Percentiles rank a stretch among this genome's conserved stretches.
Conservation (phyloP, 2,329 filamentous ascomycete genomes). For the Fragosphaeria purpurea region DNA sequence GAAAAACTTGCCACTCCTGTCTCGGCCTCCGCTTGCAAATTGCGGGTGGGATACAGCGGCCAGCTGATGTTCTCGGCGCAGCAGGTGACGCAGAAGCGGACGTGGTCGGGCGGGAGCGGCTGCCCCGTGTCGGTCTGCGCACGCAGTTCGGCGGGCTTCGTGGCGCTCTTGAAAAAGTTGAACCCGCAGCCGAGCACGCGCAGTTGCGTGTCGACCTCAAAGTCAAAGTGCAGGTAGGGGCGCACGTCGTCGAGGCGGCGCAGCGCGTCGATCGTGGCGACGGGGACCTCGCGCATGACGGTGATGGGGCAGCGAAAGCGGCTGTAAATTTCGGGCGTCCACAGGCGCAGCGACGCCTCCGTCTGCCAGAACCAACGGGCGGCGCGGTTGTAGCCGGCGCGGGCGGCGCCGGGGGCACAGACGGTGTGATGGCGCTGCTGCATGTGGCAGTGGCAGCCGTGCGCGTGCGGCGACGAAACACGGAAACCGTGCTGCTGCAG, state of each 20-base stretch:
- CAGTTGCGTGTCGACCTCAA: conserved; percentile 15
- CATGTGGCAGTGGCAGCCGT: conserved; percentile 9
- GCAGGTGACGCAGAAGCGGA: conserved; percentile 14
- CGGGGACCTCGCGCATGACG: conserved; percentile 16
- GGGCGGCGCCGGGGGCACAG: not conserved
- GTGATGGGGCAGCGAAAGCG: conserved; percentile 14
- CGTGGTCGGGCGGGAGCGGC: conserved; percentile 12
- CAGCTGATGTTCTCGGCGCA: conserved; percentile 15
- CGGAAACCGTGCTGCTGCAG: conserved; percentile 10
- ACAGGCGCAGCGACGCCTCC: conserved; percentile 16
- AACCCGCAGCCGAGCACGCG: conserved; percentile 15
- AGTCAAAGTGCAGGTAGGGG: conserved; percentile 16
- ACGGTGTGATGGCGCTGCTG: not conserved
- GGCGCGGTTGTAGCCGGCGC: conserved; percentile 13
- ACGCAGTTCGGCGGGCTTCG: conserved; percentile 15
- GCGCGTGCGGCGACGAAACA: conserved; percentile 10
- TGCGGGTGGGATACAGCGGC: conserved; percentile 16
- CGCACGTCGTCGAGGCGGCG: conserved; percentile 6
- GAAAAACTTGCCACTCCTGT: conserved; percentile 5
- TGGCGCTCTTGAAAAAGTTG: conserved; percentile 11
- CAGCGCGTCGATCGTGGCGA: conserved; percentile 11
- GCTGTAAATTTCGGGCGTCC: conserved; percentile 19
- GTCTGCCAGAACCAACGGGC: conserved; percentile 18
- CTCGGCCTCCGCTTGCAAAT: conserved; percentile 16
- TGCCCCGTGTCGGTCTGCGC: conserved; percentile 14